A percentile compares a stretch with the other conserved stretches of the same genome.
phyloP scores from a whole-genome alignment of 306 rosid species.

The Inga leiocalycina region DNA sequence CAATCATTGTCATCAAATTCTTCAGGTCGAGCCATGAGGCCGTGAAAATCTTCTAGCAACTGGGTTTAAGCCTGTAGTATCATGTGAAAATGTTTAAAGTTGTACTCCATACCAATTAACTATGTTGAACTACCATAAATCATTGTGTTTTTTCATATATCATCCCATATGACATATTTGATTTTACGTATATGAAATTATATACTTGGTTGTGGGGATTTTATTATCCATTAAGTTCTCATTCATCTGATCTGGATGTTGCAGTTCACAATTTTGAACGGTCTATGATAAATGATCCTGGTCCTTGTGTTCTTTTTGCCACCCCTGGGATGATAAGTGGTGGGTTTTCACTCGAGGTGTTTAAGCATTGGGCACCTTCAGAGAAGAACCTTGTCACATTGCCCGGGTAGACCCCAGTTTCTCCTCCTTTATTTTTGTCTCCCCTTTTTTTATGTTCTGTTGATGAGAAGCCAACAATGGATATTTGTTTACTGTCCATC shows the following conservation, averaged over 20 bases:
- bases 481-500: conserved; percentile 1
- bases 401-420: conserved; percentile 65
- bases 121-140: neutral
- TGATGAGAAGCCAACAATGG: conserved; percentile 12
- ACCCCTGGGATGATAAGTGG: conserved; percentile 96
- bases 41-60: neutral
- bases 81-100: conserved; percentile 1
- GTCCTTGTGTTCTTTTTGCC: conserved; percentile 97
- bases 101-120: neutral
- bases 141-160: neutral
- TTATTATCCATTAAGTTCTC: conserved; percentile 28
- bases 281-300: conserved; percentile 80
- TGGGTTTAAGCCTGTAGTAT: conserved; percentile 17
- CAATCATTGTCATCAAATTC: conserved; percentile 7
- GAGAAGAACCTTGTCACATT: conserved; percentile 73
- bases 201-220: conserved; percentile 24
- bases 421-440: neutral
- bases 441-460: neutral
- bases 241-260: conserved; percentile 44
- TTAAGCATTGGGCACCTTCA: conserved; percentile 94
- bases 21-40: neutral
- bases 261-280: conserved; percentile 82
- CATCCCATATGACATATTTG: neutral
- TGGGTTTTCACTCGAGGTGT: conserved; percentile 92
- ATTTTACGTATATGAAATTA: neutral